Evolutionary conservation across 2,329 filamentous ascomycete genomes (phyloP), one percentile per base, ranked within the genome.

Genomic region (Fusarium miscanthi): DNA sequence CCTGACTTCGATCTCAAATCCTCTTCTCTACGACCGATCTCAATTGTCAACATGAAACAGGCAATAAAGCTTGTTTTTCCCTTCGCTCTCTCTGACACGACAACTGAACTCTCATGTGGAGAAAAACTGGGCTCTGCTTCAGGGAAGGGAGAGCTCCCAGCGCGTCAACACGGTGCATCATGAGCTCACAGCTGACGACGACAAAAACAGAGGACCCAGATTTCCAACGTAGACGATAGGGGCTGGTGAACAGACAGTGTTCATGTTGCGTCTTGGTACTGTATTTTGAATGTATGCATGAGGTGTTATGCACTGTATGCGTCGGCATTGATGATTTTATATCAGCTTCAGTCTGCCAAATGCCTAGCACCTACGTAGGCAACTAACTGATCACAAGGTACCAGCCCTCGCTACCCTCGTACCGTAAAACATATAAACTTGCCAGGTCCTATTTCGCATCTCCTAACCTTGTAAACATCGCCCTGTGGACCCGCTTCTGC

Each of bases 121-220:
- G 60, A 63, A 54, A 31, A 38, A 42, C 30, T 38, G 31, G 35
- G 17, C 25, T 48, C 37, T 31, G 12, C 58, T 63, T 52, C 51
- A 56, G 30, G 35, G 31, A 49, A 33, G 31, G n/a, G 37, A 49
- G 31, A 41, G 25, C 35, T 27, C 30, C 31, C 11, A 19, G 30
- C 40, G 53, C n/a, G 30, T 35, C 30, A 57, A 66, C 59, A 54
- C 63, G 33, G 54, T 19, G 49, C 43, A 23, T 69, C 46, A 59
- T 48, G 69, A 70, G 63, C 41, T 60, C 59, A 72, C 52, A 30
- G 70, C 69, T 73, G 66, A 70, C 57, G 66, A 72, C 69, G 54
- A 49, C 49, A 58, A 54, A 40, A 51, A 54, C 61, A 59, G 33
- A 23, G 23, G 58, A 37, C 53, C 52, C 53, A 52, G 54, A 72